Evolutionary conservation across 805 yeast genomes (phyloP).

Genomic region (Dipodascopsis tothii): DNA sequence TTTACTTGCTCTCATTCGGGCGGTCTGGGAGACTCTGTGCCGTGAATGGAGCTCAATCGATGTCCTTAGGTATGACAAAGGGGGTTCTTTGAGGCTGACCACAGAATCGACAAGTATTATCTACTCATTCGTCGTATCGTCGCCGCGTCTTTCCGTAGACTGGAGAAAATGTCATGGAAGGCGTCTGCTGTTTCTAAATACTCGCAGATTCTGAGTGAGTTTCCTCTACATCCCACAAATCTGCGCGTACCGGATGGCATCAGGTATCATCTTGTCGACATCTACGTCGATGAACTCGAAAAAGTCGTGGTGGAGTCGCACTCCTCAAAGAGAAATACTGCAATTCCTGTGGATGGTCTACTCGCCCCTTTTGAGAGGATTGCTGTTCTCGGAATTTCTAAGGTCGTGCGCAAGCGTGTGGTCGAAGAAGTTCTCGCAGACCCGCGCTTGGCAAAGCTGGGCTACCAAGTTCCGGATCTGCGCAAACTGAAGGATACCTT

Average conservation of each 20-base stretch:
- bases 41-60: slow-evolving; percentile 71
- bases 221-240: slow-evolving; percentile 25
- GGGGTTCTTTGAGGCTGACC: slow-evolving; percentile 45
- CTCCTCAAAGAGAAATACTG: slow-evolving; percentile 20
- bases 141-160: slow-evolving; percentile 53
- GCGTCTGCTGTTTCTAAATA: slow-evolving; percentile 40
- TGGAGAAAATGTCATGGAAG: slow-evolving; percentile 52
- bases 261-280: slow-evolving; percentile 77
- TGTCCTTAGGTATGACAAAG: slow-evolving; percentile 13
- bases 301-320: slow-evolving; percentile 47
- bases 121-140: slow-evolving; percentile 71
- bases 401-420: slow-evolving; percentile 58
- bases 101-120: slow-evolving; percentile 80
- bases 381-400: slow-evolving; percentile 42
- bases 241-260: slow-evolving; percentile 59
- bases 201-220: slow-evolving; percentile 35
- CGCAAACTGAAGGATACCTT: neutral
- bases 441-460: slow-evolving; percentile 58
- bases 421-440: slow-evolving; percentile 62
- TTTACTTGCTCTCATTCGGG: slow-evolving; percentile 49
- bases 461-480: slow-evolving; percentile 27
- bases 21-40: slow-evolving; percentile 74
- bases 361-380: slow-evolving; percentile 56
- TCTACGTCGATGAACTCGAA: slow-evolving; percentile 77
- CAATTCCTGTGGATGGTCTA: slow-evolving; percentile 47